These are phyloP conservation scores for Clonostachys rhizophaga DNA, from an alignment of 2,329 filamentous ascomycete species.

Conservation along the genomic window DNA sequence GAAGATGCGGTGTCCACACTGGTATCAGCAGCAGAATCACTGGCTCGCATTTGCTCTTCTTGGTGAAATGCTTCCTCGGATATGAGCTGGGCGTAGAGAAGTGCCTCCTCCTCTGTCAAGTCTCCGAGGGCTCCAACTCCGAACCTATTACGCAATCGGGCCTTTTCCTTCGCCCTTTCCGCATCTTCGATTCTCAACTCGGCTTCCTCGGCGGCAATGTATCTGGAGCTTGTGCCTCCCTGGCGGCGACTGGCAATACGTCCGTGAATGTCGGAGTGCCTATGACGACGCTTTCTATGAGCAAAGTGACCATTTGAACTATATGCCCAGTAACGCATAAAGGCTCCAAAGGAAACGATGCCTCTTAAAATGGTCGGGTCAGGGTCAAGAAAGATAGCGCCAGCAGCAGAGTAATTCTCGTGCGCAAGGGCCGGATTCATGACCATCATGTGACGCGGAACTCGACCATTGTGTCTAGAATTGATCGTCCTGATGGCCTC, in stretches of 20 bases:
- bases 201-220: conserved; percentile 80
- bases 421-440: conserved; percentile 55
- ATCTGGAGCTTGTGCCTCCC: conserved; percentile 68
- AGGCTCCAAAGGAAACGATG: conserved; percentile 80
- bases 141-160: conserved; percentile 72
- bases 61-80: conserved; percentile 54
- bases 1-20: conserved; percentile 37
- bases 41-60: conserved; percentile 50
- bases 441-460: conserved; percentile 64
- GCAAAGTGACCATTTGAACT: conserved; percentile 75
- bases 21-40: conserved; percentile 41
- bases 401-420: conserved; percentile 74
- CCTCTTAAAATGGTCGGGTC: conserved; percentile 83
- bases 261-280: conserved; percentile 59
- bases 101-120: conserved; percentile 60
- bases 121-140: conserved; percentile 69
- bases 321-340: conserved; percentile 90
- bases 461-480: conserved; percentile 75
- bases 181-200: conserved; percentile 74
- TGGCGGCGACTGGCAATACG: conserved; percentile 44
- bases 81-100: conserved; percentile 62
- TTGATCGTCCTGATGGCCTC: conserved; percentile 83
- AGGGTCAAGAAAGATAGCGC: conserved; percentile 81
- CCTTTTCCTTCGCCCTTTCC: conserved; percentile 60
- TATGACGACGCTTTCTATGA: conserved; percentile 72